phyloP scores from a whole-genome alignment of 2,329 filamentous ascomycete species.

The Conoideocrella luteorostrata region DNA sequence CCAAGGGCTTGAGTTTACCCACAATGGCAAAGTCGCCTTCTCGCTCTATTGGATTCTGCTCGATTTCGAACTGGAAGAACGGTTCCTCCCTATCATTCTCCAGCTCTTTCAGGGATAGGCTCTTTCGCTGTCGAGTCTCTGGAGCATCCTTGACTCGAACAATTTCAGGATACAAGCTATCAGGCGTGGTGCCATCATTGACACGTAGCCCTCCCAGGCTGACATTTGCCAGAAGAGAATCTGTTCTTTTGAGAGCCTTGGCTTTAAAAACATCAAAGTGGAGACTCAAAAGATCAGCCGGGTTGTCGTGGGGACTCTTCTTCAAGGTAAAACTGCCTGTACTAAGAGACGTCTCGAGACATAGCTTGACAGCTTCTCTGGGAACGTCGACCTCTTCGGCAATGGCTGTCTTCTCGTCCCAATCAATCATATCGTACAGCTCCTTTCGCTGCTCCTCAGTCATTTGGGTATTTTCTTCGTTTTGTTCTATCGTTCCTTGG shows the following conservation, averaged over 20 bases:
- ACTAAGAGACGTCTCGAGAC: conserved; percentile 86
- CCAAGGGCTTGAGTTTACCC: conserved; percentile 88
- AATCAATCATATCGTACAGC: conserved; percentile 95
- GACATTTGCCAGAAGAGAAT: conserved; percentile 82
- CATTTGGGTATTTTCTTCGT: conserved; percentile 73
- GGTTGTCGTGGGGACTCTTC: conserved; percentile 54
- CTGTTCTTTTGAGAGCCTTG: conserved; percentile 80
- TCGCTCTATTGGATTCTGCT: conserved; percentile 90
- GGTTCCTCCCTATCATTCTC: conserved; percentile 55
- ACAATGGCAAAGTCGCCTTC: conserved; percentile 86
- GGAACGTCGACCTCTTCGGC: conserved; percentile 84
- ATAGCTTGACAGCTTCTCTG: conserved; percentile 84
- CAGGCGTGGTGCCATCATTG: conserved; percentile 90
- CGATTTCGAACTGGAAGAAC: conserved; percentile 88
- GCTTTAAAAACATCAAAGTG: conserved; percentile 94
- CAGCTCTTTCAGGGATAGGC: conserved; percentile 48
- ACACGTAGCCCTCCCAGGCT: conserved; percentile 89
- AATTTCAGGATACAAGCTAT: conserved; percentile 89
- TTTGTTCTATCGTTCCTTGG: conserved; percentile 50
- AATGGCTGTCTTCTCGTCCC: conserved; percentile 90
- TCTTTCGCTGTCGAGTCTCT: conserved; percentile 36
- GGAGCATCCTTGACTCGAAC: conserved; percentile 89
- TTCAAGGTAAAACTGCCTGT: conserved; percentile 95
- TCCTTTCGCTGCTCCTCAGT: conserved; percentile 95
- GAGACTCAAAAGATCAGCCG: conserved; percentile 76